Percentiles rank a stretch among this genome's conserved stretches.
phyloP scores from a whole-genome alignment of 2,329 filamentous ascomycete species.

The Pseudogymnoascus sp. region DNA sequence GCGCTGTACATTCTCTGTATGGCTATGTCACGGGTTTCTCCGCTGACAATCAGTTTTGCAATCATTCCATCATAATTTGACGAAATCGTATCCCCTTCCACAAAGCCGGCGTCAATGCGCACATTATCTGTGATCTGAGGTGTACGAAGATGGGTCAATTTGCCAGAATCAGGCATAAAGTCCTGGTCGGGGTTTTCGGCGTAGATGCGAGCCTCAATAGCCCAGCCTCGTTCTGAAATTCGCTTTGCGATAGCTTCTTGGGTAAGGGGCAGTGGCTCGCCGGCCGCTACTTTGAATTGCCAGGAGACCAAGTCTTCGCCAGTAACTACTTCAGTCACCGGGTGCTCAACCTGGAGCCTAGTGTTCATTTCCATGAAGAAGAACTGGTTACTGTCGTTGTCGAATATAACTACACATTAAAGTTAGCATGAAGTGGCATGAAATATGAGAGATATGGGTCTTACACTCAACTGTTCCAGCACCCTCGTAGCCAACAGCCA shows the following conservation, averaged over 20 bases:
- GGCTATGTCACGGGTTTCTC: constrained; percentile 67
- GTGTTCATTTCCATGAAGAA: constrained; percentile 84
- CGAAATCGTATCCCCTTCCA: constrained; percentile 83
- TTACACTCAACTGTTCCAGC: constrained; percentile 84
- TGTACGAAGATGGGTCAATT: constrained; percentile 72
- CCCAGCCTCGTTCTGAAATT: constrained; percentile 72
- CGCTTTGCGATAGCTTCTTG: constrained; percentile 59
- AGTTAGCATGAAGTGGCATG: constrained; percentile 33
- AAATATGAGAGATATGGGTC: constrained; percentile 38
- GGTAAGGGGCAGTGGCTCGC: constrained; percentile 57
- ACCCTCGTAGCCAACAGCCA: constrained; percentile 79
- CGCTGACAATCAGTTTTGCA: constrained; percentile 89
- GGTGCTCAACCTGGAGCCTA: constrained; percentile 90
- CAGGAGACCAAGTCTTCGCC: constrained; percentile 80
- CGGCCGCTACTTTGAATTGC: constrained; percentile 83
- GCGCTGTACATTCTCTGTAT: constrained; percentile 76
- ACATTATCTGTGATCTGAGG: constrained; percentile 64
- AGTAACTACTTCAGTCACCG: constrained; percentile 77
- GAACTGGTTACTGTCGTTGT: constrained; percentile 73
- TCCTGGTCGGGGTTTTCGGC: constrained; percentile 88
- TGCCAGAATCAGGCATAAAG: constrained; percentile 91
- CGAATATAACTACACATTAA: constrained; percentile 64
- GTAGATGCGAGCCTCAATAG: constrained; percentile 94
- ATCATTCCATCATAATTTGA: constrained; percentile 99
- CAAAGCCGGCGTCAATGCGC: constrained; percentile 88